A percentile compares a stretch with the other conserved stretches of the same genome.
phyloP scores from a whole-genome alignment of 2,329 filamentous ascomycete genomes.

The Hypoxylon sp. region DNA sequence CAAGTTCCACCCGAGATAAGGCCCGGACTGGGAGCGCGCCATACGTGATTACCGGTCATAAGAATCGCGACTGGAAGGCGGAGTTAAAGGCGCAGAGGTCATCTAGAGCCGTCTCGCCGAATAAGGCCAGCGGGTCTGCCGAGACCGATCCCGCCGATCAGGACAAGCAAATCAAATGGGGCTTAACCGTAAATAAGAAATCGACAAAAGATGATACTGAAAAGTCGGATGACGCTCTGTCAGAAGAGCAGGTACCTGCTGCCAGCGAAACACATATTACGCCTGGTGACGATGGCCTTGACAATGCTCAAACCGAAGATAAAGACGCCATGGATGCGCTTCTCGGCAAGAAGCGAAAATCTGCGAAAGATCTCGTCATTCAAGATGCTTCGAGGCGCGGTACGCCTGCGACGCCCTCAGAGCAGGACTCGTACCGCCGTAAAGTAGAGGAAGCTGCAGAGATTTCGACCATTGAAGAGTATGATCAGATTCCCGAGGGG shows the following conservation, averaged over 20 bases:
- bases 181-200: conserved; percentile 47
- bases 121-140: conserved; percentile 3
- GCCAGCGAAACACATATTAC: conserved; percentile 26
- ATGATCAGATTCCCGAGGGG: conserved; percentile 88
- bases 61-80: conserved; percentile 48
- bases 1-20: conserved; percentile 21
- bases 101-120: conserved; percentile 6
- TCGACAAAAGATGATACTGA: conserved; percentile 16
- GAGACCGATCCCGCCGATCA: conserved; percentile 44
- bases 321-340: conserved; percentile 72
- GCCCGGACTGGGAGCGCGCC: conserved; percentile 25
- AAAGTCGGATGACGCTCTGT: conserved; percentile 25
- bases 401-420: conserved; percentile 52
- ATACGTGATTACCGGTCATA: conserved; percentile 43
- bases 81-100: conserved; percentile 40
- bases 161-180: conserved; percentile 51
- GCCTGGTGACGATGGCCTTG: conserved; percentile 3
- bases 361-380: conserved; percentile 61
- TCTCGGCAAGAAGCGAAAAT: conserved; percentile 61
- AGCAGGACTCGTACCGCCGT: conserved; percentile 72
- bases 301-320: conserved; percentile 47
- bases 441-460: conserved; percentile 78
- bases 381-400: conserved; percentile 38
- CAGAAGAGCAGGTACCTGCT: conserved; percentile 17
- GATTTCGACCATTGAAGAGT: conserved; percentile 79